Percentiles rank a stretch among this genome's conserved stretches.
Conservation (phyloP, 306 rosid species). For the Ormosia emarginata region DNA sequence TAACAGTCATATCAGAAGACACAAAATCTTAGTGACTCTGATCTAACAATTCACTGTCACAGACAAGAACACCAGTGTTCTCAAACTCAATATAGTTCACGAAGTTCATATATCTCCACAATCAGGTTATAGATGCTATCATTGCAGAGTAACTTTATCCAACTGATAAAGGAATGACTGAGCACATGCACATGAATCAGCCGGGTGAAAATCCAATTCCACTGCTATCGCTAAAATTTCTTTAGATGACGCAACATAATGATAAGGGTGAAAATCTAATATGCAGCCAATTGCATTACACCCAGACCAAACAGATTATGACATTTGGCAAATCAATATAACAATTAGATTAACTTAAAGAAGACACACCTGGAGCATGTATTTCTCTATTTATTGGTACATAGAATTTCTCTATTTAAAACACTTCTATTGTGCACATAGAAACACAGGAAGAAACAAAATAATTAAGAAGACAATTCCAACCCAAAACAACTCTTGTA, state of each 20-base stretch:
- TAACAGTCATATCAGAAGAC: not conserved
- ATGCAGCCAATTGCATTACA: not conserved
- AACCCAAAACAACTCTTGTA: not conserved
- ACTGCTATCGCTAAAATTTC: not conserved
- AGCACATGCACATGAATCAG: not conserved
- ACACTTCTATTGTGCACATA: not conserved
- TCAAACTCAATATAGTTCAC: constrained; percentile 7
- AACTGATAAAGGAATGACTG: not conserved
- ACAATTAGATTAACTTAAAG: not conserved
- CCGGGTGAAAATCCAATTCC: not conserved
- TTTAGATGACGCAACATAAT: not conserved
- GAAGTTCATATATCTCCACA: not conserved
- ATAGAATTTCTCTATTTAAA: not conserved
- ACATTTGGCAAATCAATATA: not conserved
- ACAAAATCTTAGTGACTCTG: not conserved
- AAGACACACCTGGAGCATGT: not conserved
- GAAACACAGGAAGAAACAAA: not conserved
- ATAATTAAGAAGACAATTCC: not conserved
- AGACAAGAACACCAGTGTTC: not conserved
- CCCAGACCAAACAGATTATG: not conserved
- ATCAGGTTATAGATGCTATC: not conserved
- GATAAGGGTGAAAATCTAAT: not conserved
- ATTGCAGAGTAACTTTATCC: not conserved
- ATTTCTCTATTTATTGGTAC: no score
- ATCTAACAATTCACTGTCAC: not conserved